Conservation (phyloP, 345 rosid genomes). For the Eucalyptus cladocalyx region DNA sequence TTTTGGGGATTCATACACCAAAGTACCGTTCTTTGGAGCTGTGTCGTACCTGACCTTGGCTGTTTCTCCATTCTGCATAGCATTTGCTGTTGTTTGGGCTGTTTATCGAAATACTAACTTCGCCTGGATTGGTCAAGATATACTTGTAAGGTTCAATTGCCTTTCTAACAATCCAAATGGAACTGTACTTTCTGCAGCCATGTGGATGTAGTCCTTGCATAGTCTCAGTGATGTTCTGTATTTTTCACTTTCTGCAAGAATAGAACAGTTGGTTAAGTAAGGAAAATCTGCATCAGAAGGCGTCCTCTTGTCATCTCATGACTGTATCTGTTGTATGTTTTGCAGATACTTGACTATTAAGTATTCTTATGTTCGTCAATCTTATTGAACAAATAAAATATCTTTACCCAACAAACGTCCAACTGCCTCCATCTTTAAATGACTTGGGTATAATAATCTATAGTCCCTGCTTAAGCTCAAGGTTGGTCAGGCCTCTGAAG, state of each 20-base stretch:
- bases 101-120: constrained; percentile 45
- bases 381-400: not conserved
- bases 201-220: not conserved
- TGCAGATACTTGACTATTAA: not conserved
- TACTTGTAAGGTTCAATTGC: constrained; percentile 55
- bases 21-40: constrained; percentile 86
- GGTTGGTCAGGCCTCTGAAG: not conserved
- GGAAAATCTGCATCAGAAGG: not conserved
- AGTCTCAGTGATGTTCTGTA: not conserved
- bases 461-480: not conserved
- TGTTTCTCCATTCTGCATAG: constrained; percentile 86
- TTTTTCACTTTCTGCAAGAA: not conserved
- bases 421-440: not conserved
- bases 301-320: not conserved
- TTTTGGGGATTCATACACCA: constrained; percentile 51
- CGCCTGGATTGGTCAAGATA: constrained; percentile 99
- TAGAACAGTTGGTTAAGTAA: not conserved
- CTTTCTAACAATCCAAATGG: not conserved
- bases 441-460: not conserved
- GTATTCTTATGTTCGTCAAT: not conserved
- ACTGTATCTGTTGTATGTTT: not conserved
- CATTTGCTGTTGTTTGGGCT: constrained; percentile 90
- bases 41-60: constrained; percentile 77
- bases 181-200: not conserved
- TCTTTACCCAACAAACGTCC: not conserved